Evolutionary conservation across 1,284 basidiomycete species (phyloP), one percentile per base, ranked within the genome.

Genomic region (Cystobasidiaceae sp.): DNA sequence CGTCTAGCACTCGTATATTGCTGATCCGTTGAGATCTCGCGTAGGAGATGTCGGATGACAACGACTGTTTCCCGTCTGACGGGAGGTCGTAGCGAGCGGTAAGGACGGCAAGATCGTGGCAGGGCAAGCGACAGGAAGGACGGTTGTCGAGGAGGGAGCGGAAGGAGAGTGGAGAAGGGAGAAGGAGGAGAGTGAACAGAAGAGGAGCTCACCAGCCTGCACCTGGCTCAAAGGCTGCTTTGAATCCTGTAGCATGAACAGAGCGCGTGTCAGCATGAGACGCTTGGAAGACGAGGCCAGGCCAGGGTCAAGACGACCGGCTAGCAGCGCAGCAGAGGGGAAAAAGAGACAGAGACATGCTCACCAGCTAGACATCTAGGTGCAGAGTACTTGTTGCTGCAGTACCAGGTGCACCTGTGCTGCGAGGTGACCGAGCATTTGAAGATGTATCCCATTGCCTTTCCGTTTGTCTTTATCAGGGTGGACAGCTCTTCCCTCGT

Each of bases 311-410:
- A 17, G 34, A 9, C 37, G 37, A 39, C 37, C 11, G n/a, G 11
- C n/a, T n/a, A 9, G 9, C n/a, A 9, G 37, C 37, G n/a, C 11
- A 39, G 37, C 23, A 45, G 56, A 48, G 27, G 34, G 43, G 44
- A 59, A 34, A 43, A 39, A 56, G 21, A 43, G 21, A 28, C 25
- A 19, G 30, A 48, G 13, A 4, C 17, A 46, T 5, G 48, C 56
- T 37, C 44, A 59, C 56, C 56, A 33, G 44, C 56, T 44, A 49
- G 19, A 33, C 56, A 59, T 49, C 33, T 59, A 11, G 56, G 44
- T n/a, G 28, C 4, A 59, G 45, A 21, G 23, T 59, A 59, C 44
- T 59, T 59, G 44, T 49, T 49, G n/a, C 39, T 44, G 45, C 56
- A 59, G 33, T 59, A 59, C 15, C 33, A 59, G 21, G 56, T 59